These are phyloP conservation scores for Claviceps purpurea DNA, from an alignment of 2,329 filamentous ascomycete genomes.

Conservation along the genomic window DNA sequence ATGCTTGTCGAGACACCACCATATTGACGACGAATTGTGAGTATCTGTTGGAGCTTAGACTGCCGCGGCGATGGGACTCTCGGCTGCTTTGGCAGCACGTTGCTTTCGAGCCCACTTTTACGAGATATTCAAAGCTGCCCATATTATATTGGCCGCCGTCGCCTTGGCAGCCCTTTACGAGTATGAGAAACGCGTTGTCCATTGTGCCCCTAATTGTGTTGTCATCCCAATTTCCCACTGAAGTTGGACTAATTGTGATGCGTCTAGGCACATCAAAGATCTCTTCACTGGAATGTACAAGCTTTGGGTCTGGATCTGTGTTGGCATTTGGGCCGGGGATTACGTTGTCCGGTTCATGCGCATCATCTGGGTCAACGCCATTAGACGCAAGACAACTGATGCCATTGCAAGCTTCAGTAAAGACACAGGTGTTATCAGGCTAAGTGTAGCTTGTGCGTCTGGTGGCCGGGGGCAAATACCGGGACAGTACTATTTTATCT, in stretches of 20 bases:
- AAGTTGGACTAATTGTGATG: too few species aligned
- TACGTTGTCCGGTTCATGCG: constrained; percentile 28
- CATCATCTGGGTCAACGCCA: constrained; percentile 20
- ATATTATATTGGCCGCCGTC: constrained; percentile 33
- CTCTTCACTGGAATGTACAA: constrained; percentile 9
- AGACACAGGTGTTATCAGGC: not conserved
- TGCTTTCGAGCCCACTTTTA: constrained; percentile 15
- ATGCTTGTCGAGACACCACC: not conserved
- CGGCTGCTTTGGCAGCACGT: not conserved
- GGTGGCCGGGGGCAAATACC: constrained; percentile 15
- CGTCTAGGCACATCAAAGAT: constrained; percentile 8
- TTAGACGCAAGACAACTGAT: constrained; percentile 2
- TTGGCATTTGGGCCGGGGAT: constrained; percentile 30
- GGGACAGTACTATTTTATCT: constrained; percentile 27
- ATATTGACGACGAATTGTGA: too few species aligned
- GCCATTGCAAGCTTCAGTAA: not conserved
- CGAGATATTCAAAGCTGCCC: constrained; percentile 28
- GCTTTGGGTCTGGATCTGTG: constrained; percentile 24
- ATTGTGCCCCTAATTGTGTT: not conserved
- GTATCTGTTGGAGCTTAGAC: not conserved
- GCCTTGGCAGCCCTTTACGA: constrained; percentile 31
- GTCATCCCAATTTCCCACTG: too few species aligned
- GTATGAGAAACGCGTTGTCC: constrained; percentile 18
- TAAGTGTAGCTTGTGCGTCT: not conserved
- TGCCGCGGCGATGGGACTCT: constrained; percentile 1